Conservation (phyloP, 441 rosid genomes). For the Eutrema salsugineum region DNA sequence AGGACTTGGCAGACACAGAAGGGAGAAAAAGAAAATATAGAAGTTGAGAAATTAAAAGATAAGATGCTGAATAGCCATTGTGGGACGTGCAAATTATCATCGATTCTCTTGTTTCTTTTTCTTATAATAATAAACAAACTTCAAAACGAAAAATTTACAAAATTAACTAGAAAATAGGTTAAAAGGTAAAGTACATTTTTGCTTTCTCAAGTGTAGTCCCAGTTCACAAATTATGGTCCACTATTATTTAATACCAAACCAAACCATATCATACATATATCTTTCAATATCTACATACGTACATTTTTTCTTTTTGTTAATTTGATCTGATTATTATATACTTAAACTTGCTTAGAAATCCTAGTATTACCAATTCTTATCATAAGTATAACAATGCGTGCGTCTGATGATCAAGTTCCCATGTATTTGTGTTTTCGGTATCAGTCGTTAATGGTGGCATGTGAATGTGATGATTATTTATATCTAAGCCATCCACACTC, state of each 20-base stretch:
- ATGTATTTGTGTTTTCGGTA: conserved; percentile 21
- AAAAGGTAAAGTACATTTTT: conserved; percentile 20
- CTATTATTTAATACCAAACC: conserved; percentile 1
- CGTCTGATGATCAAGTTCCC: conserved; percentile 28
- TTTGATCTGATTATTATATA: background rate
- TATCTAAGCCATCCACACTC: conserved; percentile 14
- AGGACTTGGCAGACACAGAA: conserved; percentile 26
- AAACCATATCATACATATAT: background rate
- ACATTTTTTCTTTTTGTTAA: too few species aligned
- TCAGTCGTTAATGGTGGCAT: conserved; percentile 26
- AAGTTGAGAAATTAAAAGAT: conserved; percentile 19
- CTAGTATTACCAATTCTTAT: background rate
- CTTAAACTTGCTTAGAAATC: background rate
- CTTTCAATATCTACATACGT: background rate
- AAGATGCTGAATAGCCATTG: conserved; percentile 22
- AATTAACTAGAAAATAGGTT: background rate
- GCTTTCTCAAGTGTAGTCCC: conserved; percentile 29
- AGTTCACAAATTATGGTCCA: conserved; percentile 15
- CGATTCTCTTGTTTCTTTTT: conserved; percentile 15
- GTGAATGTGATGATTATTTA: conserved; percentile 18
- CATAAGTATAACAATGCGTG: background rate
- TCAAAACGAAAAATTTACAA: background rate
- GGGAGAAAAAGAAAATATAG: background rate
- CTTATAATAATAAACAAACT: background rate
- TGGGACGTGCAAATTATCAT: conserved; percentile 33